A percentile compares a stretch with the other conserved stretches of the same genome.
phyloP scores from a whole-genome alignment of 139 green algal genomes.

The Chlorella sorokiniana region DNA sequence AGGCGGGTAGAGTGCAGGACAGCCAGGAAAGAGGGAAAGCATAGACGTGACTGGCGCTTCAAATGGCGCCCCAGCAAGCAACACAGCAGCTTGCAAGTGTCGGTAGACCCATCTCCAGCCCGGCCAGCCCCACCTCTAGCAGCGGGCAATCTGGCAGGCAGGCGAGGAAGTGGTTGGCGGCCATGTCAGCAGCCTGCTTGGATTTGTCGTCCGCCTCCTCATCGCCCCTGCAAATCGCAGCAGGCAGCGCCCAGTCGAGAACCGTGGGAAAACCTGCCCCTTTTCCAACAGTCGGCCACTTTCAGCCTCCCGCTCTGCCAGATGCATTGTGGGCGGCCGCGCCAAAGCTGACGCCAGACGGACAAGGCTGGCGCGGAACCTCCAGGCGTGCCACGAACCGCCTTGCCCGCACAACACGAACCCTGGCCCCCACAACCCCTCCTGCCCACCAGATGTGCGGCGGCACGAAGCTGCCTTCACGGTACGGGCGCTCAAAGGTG shows the following conservation, averaged over 20 bases:
- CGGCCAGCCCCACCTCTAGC: slow-evolving; percentile 14
- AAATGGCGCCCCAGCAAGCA: too few species aligned
- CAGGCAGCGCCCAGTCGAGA: neutral
- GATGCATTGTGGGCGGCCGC: too few species aligned
- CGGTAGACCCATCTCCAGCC: too few species aligned
- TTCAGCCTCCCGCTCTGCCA: too few species aligned
- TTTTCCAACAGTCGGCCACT: too few species aligned
- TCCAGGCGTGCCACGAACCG: too few species aligned
- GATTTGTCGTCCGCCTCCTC: slow-evolving; percentile 31
- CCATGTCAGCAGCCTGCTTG: slow-evolving; percentile 28
- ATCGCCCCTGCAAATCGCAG: slow-evolving; percentile 13
- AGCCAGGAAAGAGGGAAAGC: too few species aligned
- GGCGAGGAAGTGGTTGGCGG: slow-evolving; percentile 19
- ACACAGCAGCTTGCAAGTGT: too few species aligned
- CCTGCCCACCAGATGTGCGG: slow-evolving; percentile 41
- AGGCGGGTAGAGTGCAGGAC: neutral
- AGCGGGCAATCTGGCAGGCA: neutral
- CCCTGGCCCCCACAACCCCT: too few species aligned
- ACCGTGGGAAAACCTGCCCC: neutral
- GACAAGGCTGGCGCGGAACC: too few species aligned
- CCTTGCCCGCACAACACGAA: neutral
- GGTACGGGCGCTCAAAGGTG: slow-evolving; percentile 38
- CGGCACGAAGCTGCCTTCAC: slow-evolving; percentile 42
- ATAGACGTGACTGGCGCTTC: too few species aligned
- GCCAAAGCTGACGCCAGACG: too few species aligned